These are phyloP conservation scores for Acacia concinna DNA, from an alignment of 331 rosid species.

Conservation along the genomic window DNA sequence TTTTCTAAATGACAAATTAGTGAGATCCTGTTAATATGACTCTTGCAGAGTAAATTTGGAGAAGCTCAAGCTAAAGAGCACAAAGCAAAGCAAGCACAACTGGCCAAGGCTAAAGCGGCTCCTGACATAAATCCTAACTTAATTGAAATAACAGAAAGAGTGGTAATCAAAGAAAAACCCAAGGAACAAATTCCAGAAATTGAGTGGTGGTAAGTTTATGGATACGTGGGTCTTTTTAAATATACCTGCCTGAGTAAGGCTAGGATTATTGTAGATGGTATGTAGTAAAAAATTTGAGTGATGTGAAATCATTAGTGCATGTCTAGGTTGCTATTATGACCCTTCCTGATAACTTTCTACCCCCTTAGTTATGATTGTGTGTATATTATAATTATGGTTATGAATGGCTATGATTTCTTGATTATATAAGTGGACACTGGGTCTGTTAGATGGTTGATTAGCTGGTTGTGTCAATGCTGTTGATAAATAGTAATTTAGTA, in stretches of 20 bases:
- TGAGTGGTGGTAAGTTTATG: conserved; percentile 94
- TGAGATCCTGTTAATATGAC: conserved; percentile 22
- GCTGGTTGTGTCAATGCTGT: too few relatives aligned
- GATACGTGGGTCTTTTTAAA: conserved; percentile 1
- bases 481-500: too few relatives aligned
- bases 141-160: conserved; percentile 90
- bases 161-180: conserved; percentile 74
- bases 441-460: too few relatives aligned
- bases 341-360: not conserved
- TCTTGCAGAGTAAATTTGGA: conserved; percentile 83
- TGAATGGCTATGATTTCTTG: not conserved
- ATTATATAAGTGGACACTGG: too few relatives aligned
- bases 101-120: conserved; percentile 96
- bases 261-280: not conserved
- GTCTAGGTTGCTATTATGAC: not conserved
- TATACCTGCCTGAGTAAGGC: not conserved
- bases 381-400: not conserved
- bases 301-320: not conserved
- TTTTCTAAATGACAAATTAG: conserved; percentile 1
- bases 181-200: conserved; percentile 89
- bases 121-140: conserved; percentile 94
- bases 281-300: not conserved
- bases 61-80: conserved; percentile 99
- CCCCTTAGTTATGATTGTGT: not conserved
- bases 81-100: conserved; percentile 86